These are phyloP conservation scores for Fusarium beomiforme DNA, from an alignment of 2,329 filamentous ascomycete genomes.

Conservation along the genomic window DNA sequence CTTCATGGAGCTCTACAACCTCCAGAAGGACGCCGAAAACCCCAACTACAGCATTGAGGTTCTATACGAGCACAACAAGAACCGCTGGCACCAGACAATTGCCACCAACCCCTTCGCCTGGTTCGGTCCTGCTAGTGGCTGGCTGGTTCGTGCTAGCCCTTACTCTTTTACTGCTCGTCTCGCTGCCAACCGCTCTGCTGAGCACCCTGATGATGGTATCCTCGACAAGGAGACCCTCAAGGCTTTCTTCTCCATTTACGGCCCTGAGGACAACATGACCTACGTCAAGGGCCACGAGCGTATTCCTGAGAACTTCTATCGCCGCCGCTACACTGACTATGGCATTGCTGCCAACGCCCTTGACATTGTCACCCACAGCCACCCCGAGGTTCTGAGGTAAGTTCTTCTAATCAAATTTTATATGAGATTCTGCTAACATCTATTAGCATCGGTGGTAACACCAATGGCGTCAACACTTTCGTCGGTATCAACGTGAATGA, in stretches of 20 bases:
- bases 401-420: background rate
- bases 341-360: constrained; percentile 53
- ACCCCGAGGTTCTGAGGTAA: constrained; percentile 52
- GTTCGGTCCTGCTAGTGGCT: constrained; percentile 62
- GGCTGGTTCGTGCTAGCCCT: constrained; percentile 59
- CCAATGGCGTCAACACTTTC: constrained; percentile 61
- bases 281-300: constrained; percentile 60
- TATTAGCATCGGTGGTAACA: constrained; percentile 61
- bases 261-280: constrained; percentile 48
- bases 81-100: constrained; percentile 59
- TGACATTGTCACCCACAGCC: constrained; percentile 52
- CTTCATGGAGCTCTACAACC: constrained; percentile 59
- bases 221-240: constrained; percentile 50
- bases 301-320: constrained; percentile 64
- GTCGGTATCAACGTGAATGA: constrained; percentile 55
- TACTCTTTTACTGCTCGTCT: constrained; percentile 56
- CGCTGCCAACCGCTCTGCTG: constrained; percentile 55
- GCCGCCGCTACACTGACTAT: constrained; percentile 54
- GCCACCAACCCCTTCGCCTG: constrained; percentile 64
- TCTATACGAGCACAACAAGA: constrained; percentile 54
- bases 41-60: constrained; percentile 49
- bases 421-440: background rate
- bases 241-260: constrained; percentile 58
- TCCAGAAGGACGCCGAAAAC: constrained; percentile 50
- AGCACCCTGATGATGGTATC: constrained; percentile 49